phyloP scores from a whole-genome alignment of 768 basidiomycete species.

The Termitomyces sp. region DNA sequence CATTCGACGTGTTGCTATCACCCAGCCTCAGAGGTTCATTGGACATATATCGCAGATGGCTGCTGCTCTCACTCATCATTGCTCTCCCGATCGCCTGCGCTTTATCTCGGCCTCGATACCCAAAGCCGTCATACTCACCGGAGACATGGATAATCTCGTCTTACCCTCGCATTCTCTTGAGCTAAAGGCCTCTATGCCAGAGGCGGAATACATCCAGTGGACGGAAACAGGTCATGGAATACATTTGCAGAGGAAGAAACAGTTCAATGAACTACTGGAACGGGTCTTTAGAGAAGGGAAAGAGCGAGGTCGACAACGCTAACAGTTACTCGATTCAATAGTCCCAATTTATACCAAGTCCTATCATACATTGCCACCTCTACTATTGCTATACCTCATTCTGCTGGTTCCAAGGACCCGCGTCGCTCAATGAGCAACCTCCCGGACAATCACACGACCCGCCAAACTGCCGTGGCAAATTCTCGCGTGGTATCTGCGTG shows the following conservation, averaged over 20 bases:
- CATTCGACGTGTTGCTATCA: conserved; percentile 39
- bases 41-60: conserved; percentile 72
- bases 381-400: neutral
- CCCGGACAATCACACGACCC: conserved; percentile 72
- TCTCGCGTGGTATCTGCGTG: conserved; percentile 78
- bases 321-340: no score
- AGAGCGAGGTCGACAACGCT: conserved; percentile 2
- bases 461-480: conserved; percentile 82
- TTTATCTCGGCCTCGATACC: conserved; percentile 51
- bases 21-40: conserved; percentile 51
- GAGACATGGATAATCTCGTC: conserved; percentile 61
- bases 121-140: conserved; percentile 64
- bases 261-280: conserved; percentile 56
- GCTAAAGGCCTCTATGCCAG: conserved; percentile 56
- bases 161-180: conserved; percentile 41
- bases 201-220: conserved; percentile 54
- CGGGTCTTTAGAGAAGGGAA: conserved; percentile 49
- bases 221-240: conserved; percentile 61
- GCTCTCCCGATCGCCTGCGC: conserved; percentile 41
- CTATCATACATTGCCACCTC: neutral
- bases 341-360: neutral
- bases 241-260: conserved; percentile 38
- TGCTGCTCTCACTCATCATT: conserved; percentile 60
- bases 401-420: conserved; percentile 77
- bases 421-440: conserved; percentile 86